Evolutionary conservation across 1,139 yeast genomes (phyloP).

Genomic region (Protomyces macrosporus): DNA sequence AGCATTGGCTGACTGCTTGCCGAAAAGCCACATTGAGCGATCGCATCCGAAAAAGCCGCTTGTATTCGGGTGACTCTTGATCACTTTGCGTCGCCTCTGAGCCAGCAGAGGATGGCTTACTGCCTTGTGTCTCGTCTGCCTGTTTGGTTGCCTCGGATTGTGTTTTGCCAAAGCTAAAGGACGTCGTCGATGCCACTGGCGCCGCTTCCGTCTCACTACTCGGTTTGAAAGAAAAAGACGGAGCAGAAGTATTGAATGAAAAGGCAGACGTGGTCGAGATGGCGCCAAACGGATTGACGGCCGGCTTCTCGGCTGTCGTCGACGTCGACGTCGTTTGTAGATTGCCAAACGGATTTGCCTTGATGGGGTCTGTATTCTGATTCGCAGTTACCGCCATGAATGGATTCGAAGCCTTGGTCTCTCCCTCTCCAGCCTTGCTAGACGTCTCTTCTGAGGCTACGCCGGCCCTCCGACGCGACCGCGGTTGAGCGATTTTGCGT

Average conservation of each 20-base stretch:
- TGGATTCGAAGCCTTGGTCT: conserved; percentile 1
- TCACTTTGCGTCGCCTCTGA: too few species aligned
- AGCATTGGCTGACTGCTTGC: not conserved
- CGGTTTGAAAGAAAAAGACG: too few species aligned
- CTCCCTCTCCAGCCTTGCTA: not conserved
- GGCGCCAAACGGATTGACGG: not conserved
- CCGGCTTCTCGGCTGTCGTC: not conserved
- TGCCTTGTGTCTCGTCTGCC: not conserved
- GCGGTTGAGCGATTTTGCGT: conserved; percentile 28
- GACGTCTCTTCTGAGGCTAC: not conserved
- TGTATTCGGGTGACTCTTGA: conserved; percentile 3
- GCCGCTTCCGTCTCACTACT: not conserved
- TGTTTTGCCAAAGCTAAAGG: not conserved
- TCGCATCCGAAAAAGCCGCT: conserved; percentile 5
- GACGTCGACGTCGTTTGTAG: not conserved
- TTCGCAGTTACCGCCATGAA: not conserved
- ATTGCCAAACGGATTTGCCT: conserved; percentile 17
- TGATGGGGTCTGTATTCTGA: not conserved
- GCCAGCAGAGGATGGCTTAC: too few species aligned
- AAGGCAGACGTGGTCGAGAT: conserved; percentile 11
- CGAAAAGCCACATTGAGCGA: conserved; percentile 32
- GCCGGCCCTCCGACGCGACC: conserved; percentile 21
- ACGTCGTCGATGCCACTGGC: not conserved
- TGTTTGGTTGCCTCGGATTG: not conserved
- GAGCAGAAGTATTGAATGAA: conserved; percentile 2